Percentiles rank a stretch among this genome's conserved stretches.
phyloP scores from a whole-genome alignment of 2,329 filamentous ascomycete species.

The Pestalotiopsis sp. region DNA sequence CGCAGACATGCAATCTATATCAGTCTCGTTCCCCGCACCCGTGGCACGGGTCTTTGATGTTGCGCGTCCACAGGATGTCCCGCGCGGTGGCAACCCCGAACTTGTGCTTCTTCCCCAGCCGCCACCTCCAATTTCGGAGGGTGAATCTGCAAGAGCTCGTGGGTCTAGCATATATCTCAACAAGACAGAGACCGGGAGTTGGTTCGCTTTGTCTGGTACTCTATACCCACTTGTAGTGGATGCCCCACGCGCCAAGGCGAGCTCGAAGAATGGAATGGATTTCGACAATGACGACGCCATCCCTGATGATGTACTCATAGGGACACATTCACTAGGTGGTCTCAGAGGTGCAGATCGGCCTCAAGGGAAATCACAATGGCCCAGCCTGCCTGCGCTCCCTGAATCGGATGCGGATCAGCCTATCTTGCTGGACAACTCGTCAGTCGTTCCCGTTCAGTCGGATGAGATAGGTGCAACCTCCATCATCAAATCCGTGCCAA shows the following conservation, averaged over 20 bases:
- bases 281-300: constrained; percentile 36
- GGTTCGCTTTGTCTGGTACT: constrained; percentile 89
- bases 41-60: constrained; percentile 90
- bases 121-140: constrained; percentile 58
- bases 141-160: constrained; percentile 52
- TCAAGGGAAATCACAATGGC: constrained; percentile 39
- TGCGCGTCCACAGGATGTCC: constrained; percentile 70
- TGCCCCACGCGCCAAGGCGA: constrained; percentile 50
- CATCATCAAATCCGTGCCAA: constrained; percentile 52
- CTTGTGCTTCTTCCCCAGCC: constrained; percentile 88
- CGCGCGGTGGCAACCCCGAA: constrained; percentile 66
- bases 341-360: constrained; percentile 25
- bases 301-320: constrained; percentile 64
- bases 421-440: constrained; percentile 14
- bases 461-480: constrained; percentile 37
- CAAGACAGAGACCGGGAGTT: constrained; percentile 80
- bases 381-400: constrained; percentile 18
- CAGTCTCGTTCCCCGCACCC: constrained; percentile 71
- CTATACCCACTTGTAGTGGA: constrained; percentile 85
- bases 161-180: constrained; percentile 80
- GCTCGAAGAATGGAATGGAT: constrained; percentile 51
- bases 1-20: constrained; percentile 60
- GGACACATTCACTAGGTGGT: constrained; percentile 66
- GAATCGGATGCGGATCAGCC: constrained; percentile 11
- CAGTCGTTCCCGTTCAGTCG: constrained; percentile 31